phyloP scores from a whole-genome alignment of 2,329 filamentous ascomycete genomes.

The Ophiostoma ips region DNA sequence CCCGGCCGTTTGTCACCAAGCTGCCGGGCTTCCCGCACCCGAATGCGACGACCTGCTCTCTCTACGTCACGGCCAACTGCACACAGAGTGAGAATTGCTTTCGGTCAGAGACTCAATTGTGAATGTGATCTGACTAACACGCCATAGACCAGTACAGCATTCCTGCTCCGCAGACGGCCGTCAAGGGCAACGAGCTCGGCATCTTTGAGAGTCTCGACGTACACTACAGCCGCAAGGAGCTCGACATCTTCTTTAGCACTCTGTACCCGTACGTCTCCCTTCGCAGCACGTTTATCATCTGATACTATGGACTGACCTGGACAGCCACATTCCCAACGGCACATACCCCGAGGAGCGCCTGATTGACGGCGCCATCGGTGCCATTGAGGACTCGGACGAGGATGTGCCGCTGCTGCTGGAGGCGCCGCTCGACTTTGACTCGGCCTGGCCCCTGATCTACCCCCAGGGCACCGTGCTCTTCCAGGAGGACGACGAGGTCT shows the following conservation, averaged over 20 bases:
- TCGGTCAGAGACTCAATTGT: no score
- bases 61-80: conserved; percentile 12
- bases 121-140: background rate
- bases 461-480: conserved; percentile 28
- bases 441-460: conserved; percentile 33
- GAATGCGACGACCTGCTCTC: conserved; percentile 8
- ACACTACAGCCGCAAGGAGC: conserved; percentile 14
- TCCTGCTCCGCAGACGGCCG: conserved; percentile 8
- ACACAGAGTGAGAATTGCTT: conserved; percentile 3
- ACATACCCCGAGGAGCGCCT: conserved; percentile 14
- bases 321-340: conserved; percentile 10
- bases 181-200: conserved; percentile 12
- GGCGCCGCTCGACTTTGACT: conserved; percentile 32
- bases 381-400: conserved; percentile 14
- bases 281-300: no score
- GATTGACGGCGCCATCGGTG: conserved; percentile 6
- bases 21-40: background rate
- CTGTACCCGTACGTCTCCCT: conserved; percentile 14
- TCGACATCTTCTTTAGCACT: conserved; percentile 13
- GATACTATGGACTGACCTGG: background rate
- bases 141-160: conserved; percentile 13
- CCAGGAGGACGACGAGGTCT: conserved; percentile 18
- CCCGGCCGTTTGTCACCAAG: background rate
- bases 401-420: conserved; percentile 19
- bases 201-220: conserved; percentile 13